These are phyloP conservation scores for Pyricularia sp. DNA, from an alignment of 2,329 filamentous ascomycete species.

Conservation along the genomic window DNA sequence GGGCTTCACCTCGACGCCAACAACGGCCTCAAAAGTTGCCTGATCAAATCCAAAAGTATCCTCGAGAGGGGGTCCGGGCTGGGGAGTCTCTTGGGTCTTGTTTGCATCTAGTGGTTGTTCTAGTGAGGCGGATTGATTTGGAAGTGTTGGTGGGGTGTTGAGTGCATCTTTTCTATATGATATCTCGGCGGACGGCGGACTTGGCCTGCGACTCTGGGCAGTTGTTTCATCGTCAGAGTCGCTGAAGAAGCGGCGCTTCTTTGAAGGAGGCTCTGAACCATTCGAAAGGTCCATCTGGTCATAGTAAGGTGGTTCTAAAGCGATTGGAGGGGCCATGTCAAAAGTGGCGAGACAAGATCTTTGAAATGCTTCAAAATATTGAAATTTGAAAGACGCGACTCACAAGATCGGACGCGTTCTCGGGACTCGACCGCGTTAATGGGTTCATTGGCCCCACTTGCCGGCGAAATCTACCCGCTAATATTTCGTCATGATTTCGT, in stretches of 20 bases:
- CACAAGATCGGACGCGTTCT: background rate
- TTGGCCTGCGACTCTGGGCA: background rate
- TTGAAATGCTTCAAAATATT: background rate
- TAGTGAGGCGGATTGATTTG: background rate
- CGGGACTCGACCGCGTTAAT: slow-evolving; percentile 21
- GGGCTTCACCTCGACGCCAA: slow-evolving; percentile 45
- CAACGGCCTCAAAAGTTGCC: slow-evolving; percentile 47
- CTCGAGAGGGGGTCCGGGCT: background rate
- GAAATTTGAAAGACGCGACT: background rate
- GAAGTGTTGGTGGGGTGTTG: background rate
- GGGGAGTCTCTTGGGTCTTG: background rate
- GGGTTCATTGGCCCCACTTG: background rate
- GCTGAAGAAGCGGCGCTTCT: slow-evolving; percentile 20
- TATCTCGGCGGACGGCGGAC: background rate
- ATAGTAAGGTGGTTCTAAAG: background rate
- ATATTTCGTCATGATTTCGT: slow-evolving; percentile 6
- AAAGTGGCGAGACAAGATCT: background rate
- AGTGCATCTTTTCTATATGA: background rate
- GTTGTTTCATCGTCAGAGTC: slow-evolving; percentile 4
- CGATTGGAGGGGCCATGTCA: background rate
- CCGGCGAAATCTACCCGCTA: background rate
- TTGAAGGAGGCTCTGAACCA: slow-evolving; percentile 23
- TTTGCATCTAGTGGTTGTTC: background rate
- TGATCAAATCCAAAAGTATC: slow-evolving; percentile 39
- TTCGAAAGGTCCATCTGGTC: slow-evolving; percentile 27